Percentiles rank a stretch among this genome's conserved stretches.
These are phyloP conservation scores for Chrysoporthe deuterocubensis DNA, from an alignment of 2,329 filamentous ascomycete species.

Conservation along the genomic window DNA sequence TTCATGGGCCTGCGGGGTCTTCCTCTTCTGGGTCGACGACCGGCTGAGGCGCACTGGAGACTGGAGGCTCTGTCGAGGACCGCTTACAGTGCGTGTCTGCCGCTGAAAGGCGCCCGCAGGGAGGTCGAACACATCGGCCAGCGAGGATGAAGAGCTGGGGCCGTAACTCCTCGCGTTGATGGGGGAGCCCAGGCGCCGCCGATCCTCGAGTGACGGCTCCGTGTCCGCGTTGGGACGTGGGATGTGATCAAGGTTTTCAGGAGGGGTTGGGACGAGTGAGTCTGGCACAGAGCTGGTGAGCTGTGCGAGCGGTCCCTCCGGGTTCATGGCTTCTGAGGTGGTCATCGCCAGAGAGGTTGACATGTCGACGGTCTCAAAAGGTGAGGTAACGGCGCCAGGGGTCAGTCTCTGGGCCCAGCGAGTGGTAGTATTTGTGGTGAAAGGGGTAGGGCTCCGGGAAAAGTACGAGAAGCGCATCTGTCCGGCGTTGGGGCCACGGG, in stretches of 20 bases:
- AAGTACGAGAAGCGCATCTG: conserved; percentile 45
- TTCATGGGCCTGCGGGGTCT: conserved; percentile 53
- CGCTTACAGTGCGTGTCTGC: conserved; percentile 52
- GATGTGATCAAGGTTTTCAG: conserved; percentile 31
- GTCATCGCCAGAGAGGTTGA: conserved; percentile 64
- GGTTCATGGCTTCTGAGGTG: conserved; percentile 69
- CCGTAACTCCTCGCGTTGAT: conserved; percentile 65
- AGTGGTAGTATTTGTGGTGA: conserved; percentile 53
- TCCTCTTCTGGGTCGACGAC: conserved; percentile 59
- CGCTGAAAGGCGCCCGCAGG: conserved; percentile 41
- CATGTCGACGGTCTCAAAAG: conserved; percentile 66
- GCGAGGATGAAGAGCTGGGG: conserved; percentile 59
- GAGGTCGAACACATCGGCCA: conserved; percentile 46
- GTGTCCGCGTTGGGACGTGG: conserved; percentile 28
- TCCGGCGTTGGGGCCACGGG: conserved; percentile 48
- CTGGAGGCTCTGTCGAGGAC: conserved; percentile 53
- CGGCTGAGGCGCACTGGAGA: conserved; percentile 60
- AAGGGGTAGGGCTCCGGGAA: conserved; percentile 60
- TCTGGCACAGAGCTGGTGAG: conserved; percentile 53
- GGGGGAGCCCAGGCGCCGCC: conserved; percentile 55
- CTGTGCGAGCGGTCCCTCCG: conserved; percentile 63
- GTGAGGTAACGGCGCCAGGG: conserved; percentile 49
- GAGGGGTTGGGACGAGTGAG: conserved; percentile 25
- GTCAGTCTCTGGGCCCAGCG: conserved; percentile 55
- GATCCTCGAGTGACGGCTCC: conserved; percentile 38